Percentiles rank a stretch among this genome's conserved stretches.
phyloP scores from a whole-genome alignment of 352 stramenopile genomes.

The Phytophthora pluvialis region DNA sequence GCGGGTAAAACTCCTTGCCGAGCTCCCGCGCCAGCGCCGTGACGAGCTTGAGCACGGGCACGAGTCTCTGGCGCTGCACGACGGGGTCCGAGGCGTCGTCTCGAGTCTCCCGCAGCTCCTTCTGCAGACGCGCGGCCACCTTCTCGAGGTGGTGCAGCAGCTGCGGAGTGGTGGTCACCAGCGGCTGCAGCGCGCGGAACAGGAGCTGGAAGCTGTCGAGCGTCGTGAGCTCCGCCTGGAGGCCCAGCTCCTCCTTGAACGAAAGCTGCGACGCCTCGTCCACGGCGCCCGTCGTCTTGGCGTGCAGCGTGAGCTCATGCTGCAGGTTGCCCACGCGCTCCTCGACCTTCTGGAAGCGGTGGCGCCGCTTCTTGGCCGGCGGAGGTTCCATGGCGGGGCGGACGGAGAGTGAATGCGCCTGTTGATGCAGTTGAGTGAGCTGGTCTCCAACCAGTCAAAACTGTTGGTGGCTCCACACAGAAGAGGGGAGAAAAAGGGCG shows the following conservation, averaged over 20 bases:
- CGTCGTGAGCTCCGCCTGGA: constrained; percentile 85
- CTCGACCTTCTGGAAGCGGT: constrained; percentile 86
- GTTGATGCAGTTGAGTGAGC: constrained; percentile 14
- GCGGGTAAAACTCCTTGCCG: constrained; percentile 87
- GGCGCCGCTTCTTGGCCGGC: constrained; percentile 71
- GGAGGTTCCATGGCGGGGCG: constrained; percentile 29
- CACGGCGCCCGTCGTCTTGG: constrained; percentile 74
- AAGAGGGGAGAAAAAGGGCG: background rate
- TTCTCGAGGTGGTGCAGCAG: constrained; percentile 83
- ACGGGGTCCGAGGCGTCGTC: constrained; percentile 39
- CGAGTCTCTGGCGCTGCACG: constrained; percentile 75
- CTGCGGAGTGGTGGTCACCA: constrained; percentile 85
- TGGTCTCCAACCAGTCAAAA: constrained; percentile 23
- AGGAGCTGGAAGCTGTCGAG: constrained; percentile 84
- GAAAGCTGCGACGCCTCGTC: constrained; percentile 66
- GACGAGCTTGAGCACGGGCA: constrained; percentile 83
- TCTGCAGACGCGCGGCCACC: constrained; percentile 65
- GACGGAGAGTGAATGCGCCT: constrained; percentile 3
- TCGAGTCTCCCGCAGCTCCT: constrained; percentile 57
- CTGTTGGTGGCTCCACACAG: constrained; percentile 20
- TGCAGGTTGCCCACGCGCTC: constrained; percentile 84
- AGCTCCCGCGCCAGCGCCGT: constrained; percentile 83
- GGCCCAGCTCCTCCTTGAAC: constrained; percentile 82
- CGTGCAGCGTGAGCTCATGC: constrained; percentile 79
- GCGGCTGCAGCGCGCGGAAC: constrained; percentile 69